Evolutionary conservation across 495 filamentous ascomycete genomes (phyloP).

Genomic region (Cairneyella variabilis): DNA sequence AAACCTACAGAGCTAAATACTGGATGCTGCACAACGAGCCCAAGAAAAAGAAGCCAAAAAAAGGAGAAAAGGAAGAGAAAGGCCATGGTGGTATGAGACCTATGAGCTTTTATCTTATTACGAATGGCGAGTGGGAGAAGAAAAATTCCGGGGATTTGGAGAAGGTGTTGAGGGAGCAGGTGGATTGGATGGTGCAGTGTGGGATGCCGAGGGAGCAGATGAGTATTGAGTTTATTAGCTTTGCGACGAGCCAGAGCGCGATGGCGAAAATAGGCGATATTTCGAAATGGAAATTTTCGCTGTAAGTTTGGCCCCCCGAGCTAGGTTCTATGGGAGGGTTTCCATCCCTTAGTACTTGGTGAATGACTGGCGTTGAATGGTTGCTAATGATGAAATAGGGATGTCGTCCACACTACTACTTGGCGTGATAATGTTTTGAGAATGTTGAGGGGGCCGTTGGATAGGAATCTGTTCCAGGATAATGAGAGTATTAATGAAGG

Average conservation of each 20-base stretch:
- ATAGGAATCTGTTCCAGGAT: background rate
- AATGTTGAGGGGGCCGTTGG: slow-evolving; percentile 3
- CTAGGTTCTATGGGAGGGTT: background rate
- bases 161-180: background rate
- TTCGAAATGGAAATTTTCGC: slow-evolving; percentile 5
- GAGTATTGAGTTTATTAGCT: slow-evolving; percentile 17
- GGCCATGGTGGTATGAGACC: slow-evolving; percentile 1
- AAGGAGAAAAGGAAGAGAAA: background rate
- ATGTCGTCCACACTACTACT: slow-evolving; percentile 6
- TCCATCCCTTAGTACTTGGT: background rate
- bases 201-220: background rate
- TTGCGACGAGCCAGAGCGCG: slow-evolving; percentile 6
- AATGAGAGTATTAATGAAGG: too few relatives aligned
- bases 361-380: too few relatives aligned
- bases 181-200: background rate
- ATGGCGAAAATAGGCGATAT: slow-evolving; percentile 12
- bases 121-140: slow-evolving; percentile 16
- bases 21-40: too few relatives aligned
- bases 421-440: slow-evolving; percentile 9
- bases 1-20: slow-evolving; percentile 7
- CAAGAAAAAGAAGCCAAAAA: background rate
- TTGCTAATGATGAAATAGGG: background rate
- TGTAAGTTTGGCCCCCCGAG: slow-evolving; percentile 7
- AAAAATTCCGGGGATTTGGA: background rate
- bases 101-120: slow-evolving; percentile 19